phyloP scores from a whole-genome alignment of 352 stramenopile species.

The Phytopythium oedochilum region DNA sequence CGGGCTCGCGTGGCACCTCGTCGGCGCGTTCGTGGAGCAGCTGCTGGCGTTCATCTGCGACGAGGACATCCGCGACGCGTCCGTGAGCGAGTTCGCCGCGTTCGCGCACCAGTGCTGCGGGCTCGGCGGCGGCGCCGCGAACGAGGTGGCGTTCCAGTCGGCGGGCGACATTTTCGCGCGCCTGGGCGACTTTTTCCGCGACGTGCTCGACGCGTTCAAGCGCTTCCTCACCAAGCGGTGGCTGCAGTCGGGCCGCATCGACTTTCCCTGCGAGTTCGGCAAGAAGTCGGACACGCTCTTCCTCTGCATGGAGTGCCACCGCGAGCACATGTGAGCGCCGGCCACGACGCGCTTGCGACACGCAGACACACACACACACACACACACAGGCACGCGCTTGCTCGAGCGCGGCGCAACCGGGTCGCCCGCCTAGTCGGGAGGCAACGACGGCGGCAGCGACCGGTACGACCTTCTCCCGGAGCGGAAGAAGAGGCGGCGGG shows the following conservation, averaged over 20 bases:
- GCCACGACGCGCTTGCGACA: neutral
- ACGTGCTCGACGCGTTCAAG: slow-evolving; percentile 61
- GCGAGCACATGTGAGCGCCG: slow-evolving; percentile 51
- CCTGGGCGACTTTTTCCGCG: slow-evolving; percentile 57
- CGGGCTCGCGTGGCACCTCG: slow-evolving; percentile 59
- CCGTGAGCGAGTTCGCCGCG: slow-evolving; percentile 47
- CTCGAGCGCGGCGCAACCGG: neutral
- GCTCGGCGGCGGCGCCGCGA: slow-evolving; percentile 17
- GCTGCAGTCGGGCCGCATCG: slow-evolving; percentile 47
- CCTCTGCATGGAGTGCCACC: slow-evolving; percentile 82
- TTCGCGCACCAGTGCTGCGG: slow-evolving; percentile 38
- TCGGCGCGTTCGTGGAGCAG: slow-evolving; percentile 55
- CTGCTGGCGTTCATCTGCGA: slow-evolving; percentile 65
- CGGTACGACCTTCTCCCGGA: neutral
- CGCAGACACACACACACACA: neutral
- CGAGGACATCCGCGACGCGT: slow-evolving; percentile 68
- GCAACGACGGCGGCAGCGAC: neutral
- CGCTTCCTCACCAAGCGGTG: slow-evolving; percentile 56
- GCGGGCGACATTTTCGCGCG: slow-evolving; percentile 58
- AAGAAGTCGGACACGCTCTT: slow-evolving; percentile 75
- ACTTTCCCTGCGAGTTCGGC: slow-evolving; percentile 74
- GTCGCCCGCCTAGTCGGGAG: neutral
- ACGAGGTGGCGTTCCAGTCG: slow-evolving; percentile 6
- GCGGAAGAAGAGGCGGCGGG: neutral
- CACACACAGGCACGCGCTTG: neutral